Percentiles rank a stretch among this genome's conserved stretches.
Evolutionary conservation across 108 stramenopile species (phyloP).

Genomic region (Cyclostephanos invisitatus): DNA sequence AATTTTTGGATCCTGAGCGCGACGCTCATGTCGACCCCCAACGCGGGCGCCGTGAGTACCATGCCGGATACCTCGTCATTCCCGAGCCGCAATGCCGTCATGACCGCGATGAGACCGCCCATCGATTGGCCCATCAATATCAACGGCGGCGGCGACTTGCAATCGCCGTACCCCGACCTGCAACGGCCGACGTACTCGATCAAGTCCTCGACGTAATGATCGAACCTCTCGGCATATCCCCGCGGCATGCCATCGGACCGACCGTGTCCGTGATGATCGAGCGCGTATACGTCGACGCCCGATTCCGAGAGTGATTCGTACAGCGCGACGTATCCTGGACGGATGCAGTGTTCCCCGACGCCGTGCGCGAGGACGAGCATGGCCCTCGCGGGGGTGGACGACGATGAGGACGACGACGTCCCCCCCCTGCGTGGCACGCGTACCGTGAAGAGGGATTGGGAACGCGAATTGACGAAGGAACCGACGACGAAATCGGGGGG

Average conservation of each 20-base stretch:
- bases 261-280: slow-evolving; percentile 47
- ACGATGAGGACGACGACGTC: no score
- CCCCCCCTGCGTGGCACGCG: slow-evolving; percentile 24
- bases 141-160: slow-evolving; percentile 12
- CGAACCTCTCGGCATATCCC: slow-evolving; percentile 39
- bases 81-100: slow-evolving; percentile 24
- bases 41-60: slow-evolving; percentile 34
- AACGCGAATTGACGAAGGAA: slow-evolving; percentile 35
- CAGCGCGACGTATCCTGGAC: slow-evolving; percentile 31
- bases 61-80: slow-evolving; percentile 24
- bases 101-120: slow-evolving; percentile 32
- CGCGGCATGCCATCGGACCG: slow-evolving; percentile 44
- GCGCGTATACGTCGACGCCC: slow-evolving; percentile 44
- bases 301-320: slow-evolving; percentile 41
- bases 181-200: slow-evolving; percentile 17
- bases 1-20: slow-evolving; percentile 40
- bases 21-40: slow-evolving; percentile 45
- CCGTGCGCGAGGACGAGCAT: slow-evolving; percentile 39
- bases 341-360: slow-evolving; percentile 40
- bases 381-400: slow-evolving; percentile 33
- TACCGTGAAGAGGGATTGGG: slow-evolving; percentile 35
- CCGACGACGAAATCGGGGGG: slow-evolving; percentile 10
- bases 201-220: slow-evolving; percentile 37
- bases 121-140: slow-evolving; percentile 41
- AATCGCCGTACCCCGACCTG: no score